phyloP scores from a whole-genome alignment of 768 basidiomycete species.

The Cubamyces sp. region DNA sequence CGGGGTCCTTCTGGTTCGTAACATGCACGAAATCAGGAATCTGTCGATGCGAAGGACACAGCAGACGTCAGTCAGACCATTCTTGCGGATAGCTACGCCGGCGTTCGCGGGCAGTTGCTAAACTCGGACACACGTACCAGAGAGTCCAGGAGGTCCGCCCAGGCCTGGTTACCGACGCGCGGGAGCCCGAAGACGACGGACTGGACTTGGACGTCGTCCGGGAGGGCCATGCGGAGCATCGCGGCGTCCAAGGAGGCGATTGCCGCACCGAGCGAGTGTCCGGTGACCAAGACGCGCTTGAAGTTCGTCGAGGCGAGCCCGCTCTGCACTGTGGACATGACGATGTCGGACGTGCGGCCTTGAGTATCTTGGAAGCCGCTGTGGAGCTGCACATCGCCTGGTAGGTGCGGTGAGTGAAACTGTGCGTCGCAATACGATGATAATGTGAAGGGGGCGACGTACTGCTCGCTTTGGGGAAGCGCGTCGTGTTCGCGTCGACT shows the following conservation, averaged over 20 bases:
- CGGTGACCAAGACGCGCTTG: slow-evolving; percentile 33
- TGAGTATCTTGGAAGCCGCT: slow-evolving; percentile 36
- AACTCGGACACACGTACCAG: slow-evolving; percentile 20
- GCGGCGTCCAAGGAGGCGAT: slow-evolving; percentile 38
- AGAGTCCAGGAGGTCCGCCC: slow-evolving; percentile 36
- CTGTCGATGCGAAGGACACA: slow-evolving; percentile 6
- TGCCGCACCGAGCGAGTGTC: slow-evolving; percentile 39
- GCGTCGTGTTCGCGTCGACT: slow-evolving; percentile 38
- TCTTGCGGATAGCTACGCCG: neutral
- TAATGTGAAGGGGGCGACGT: neutral
- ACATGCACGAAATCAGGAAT: slow-evolving; percentile 49
- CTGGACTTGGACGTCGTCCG: slow-evolving; percentile 29
- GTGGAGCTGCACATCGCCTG: slow-evolving; percentile 30
- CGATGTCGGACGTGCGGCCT: slow-evolving; percentile 32
- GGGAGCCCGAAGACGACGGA: slow-evolving; percentile 35
- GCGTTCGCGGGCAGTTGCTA: too few relatives aligned
- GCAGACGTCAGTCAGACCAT: neutral
- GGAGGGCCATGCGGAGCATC: slow-evolving; percentile 35
- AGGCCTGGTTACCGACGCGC: slow-evolving; percentile 15
- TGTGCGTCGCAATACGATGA: neutral
- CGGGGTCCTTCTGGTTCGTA: slow-evolving; percentile 51
- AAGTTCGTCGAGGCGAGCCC: slow-evolving; percentile 32
- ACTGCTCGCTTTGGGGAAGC: slow-evolving; percentile 42
- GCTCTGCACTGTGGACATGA: slow-evolving; percentile 33
- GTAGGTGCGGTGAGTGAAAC: neutral